These are phyloP conservation scores for Fraxinus pennsylvanica DNA, from an alignment of 257 asterid species.

Conservation along the genomic window DNA sequence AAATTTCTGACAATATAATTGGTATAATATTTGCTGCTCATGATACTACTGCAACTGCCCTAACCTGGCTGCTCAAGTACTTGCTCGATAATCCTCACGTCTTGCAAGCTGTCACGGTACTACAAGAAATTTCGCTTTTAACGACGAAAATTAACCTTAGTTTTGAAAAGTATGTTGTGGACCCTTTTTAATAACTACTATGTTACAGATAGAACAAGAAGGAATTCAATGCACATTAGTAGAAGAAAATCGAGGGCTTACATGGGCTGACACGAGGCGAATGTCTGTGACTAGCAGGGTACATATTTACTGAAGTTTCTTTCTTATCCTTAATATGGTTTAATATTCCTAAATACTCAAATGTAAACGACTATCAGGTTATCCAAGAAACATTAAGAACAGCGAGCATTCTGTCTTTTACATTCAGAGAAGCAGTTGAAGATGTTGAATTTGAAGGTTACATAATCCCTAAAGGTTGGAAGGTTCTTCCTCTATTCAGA, in stretches of 20 bases:
- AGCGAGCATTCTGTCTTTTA: conserved; percentile 68
- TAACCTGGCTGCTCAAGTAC: conserved; percentile 75
- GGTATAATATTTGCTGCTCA: conserved; percentile 79
- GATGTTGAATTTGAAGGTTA: conserved; percentile 70
- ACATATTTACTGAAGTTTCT: too few relatives aligned
- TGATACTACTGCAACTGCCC: conserved; percentile 68
- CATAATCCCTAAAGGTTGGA: conserved; percentile 79
- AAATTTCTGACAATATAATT: conserved; percentile 66
- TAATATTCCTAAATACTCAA: neutral
- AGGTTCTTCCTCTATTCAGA: conserved; percentile 75
- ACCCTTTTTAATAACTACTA: neutral
- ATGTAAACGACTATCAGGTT: conserved; percentile 32
- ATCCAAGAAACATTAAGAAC: conserved; percentile 72
- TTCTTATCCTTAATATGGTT: too few relatives aligned
- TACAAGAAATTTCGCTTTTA: neutral
- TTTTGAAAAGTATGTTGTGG: neutral
- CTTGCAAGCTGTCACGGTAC: conserved; percentile 48
- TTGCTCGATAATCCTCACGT: conserved; percentile 52
- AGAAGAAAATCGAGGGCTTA: conserved; percentile 46
- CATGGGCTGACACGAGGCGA: conserved; percentile 67
- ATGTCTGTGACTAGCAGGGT: conserved; percentile 53
- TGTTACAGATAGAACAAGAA: conserved; percentile 59
- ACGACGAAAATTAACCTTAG: neutral
- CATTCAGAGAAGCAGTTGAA: conserved; percentile 72
- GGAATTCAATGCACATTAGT: conserved; percentile 33